phyloP scores from a whole-genome alignment of 179 eudicot species.

The Nepenthes alata region DNA sequence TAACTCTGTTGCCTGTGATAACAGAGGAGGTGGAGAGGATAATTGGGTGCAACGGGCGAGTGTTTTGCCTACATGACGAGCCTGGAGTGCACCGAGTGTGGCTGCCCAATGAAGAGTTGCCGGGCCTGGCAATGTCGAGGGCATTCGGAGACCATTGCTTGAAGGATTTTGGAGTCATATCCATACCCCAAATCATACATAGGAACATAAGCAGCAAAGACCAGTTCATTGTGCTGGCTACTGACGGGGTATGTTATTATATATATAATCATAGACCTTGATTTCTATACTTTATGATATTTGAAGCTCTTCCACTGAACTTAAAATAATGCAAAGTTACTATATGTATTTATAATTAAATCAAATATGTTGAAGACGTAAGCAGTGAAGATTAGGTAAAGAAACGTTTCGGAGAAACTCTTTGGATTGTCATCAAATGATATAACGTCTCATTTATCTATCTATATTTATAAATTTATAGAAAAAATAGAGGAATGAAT shows the following conservation, averaged over 20 bases:
- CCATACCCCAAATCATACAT: constrained; percentile 80
- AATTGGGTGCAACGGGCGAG: constrained; percentile 61
- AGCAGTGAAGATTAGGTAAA: too few relatives aligned
- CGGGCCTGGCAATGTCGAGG: constrained; percentile 92
- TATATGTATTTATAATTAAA: too few relatives aligned
- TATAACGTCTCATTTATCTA: too few relatives aligned
- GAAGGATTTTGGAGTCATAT: constrained; percentile 77
- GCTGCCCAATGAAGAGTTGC: constrained; percentile 66
- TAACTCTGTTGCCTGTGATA: neutral
- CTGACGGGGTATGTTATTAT: constrained; percentile 73
- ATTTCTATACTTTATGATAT: neutral
- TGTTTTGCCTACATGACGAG: constrained; percentile 65
- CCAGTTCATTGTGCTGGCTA: constrained; percentile 73
- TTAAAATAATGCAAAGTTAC: too few relatives aligned
- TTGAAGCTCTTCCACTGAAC: too few relatives aligned
- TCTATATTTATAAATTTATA: too few relatives aligned
- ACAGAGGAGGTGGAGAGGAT: constrained; percentile 91
- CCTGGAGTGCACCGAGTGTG: constrained; percentile 88
- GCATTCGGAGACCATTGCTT: constrained; percentile 90
- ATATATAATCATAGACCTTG: neutral
- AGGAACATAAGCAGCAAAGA: constrained; percentile 56
- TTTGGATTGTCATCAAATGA: too few relatives aligned
- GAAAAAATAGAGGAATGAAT: too few relatives aligned
- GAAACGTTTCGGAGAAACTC: too few relatives aligned
- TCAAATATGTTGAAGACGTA: too few relatives aligned